Conservation (phyloP, 768 basidiomycete genomes). For the Suillus discolor region DNA sequence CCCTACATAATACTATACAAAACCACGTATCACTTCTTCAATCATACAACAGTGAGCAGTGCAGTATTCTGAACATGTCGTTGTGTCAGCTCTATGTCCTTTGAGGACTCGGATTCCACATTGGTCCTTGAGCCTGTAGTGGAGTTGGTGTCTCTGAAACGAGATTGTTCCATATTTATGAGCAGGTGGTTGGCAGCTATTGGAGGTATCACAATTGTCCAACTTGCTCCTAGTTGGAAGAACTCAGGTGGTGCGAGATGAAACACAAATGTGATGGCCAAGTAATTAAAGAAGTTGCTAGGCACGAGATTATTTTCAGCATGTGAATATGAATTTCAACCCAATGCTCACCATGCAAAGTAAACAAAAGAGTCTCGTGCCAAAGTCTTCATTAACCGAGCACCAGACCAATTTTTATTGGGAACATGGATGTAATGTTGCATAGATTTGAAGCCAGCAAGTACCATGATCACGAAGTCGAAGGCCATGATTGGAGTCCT, state of each 20-base stretch:
- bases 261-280: neutral
- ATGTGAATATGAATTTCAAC: neutral
- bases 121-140: neutral
- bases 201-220: conserved; percentile 6
- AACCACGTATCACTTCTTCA: neutral
- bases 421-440: conserved; percentile 9
- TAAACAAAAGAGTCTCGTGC: conserved; percentile 12
- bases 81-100: neutral
- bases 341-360: neutral
- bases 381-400: conserved; percentile 5
- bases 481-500: conserved; percentile 9
- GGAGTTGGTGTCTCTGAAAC: neutral
- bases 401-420: conserved; percentile 9
- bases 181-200: conserved; percentile 7
- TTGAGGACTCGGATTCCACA: neutral
- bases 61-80: neutral
- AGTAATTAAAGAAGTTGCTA: conserved; percentile 6
- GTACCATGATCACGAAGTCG: conserved; percentile 5
- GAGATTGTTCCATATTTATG: conserved; percentile 8
- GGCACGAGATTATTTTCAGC: neutral
- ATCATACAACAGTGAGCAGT: neutral
- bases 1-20: neutral
- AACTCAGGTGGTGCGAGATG: conserved; percentile 1
- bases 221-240: conserved; percentile 1
- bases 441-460: conserved; percentile 10